Conservation (phyloP, 257 asterid species). For the Catharanthus roseus region DNA sequence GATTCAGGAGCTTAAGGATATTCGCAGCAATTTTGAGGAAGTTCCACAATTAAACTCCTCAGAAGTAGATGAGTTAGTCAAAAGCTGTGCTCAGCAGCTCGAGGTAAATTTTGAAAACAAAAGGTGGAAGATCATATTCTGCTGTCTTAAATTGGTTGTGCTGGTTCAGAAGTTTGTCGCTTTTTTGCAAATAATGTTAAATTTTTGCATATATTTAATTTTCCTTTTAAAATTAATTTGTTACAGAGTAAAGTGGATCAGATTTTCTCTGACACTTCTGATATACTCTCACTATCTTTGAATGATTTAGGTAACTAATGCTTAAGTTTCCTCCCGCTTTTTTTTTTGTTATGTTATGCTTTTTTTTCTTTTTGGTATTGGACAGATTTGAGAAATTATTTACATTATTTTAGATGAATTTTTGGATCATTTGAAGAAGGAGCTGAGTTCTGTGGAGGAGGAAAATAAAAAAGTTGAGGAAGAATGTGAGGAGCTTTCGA, state of each 20-base stretch:
- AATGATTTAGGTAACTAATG: slow-evolving; percentile 43
- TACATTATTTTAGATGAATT: slow-evolving; percentile 41
- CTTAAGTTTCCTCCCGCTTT: slow-evolving; percentile 1
- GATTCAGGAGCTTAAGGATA: slow-evolving; percentile 49
- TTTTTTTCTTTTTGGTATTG: background rate
- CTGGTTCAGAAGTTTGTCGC: background rate
- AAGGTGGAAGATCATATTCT: no score
- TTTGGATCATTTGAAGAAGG: slow-evolving; percentile 44
- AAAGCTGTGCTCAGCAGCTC: slow-evolving; percentile 33
- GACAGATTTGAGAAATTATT: slow-evolving; percentile 1
- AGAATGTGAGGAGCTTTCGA: slow-evolving; percentile 52
- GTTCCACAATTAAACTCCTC: slow-evolving; percentile 17
- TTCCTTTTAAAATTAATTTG: no score
- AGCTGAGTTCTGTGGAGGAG: slow-evolving; percentile 46
- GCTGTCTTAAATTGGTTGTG: background rate
- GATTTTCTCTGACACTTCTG: slow-evolving; percentile 33
- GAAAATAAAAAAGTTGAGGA: slow-evolving; percentile 38
- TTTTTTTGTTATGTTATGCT: background rate
- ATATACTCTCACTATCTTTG: slow-evolving; percentile 32
- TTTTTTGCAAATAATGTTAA: background rate
- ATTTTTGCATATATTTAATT: slow-evolving; percentile 4
- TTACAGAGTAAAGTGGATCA: slow-evolving; percentile 47
- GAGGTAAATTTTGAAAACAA: slow-evolving; percentile 32
- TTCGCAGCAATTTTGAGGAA: slow-evolving; percentile 16
- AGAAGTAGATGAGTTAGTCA: slow-evolving; percentile 25